Evolutionary conservation across 768 basidiomycete genomes (phyloP).

Genomic region (Naganishia randhawae): DNA sequence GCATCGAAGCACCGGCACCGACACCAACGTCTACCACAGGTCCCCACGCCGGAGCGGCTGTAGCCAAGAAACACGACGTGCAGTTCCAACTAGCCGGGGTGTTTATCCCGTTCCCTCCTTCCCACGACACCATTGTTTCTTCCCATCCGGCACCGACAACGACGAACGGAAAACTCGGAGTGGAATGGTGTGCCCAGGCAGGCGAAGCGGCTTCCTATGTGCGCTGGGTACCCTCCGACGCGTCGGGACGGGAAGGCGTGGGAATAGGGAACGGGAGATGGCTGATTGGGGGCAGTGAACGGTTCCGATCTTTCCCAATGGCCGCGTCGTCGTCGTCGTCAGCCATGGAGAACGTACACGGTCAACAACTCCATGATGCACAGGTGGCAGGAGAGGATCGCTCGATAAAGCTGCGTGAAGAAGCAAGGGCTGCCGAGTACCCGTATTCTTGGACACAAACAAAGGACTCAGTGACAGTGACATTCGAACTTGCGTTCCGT

Average conservation of each 20-base stretch:
- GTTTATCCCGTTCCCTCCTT: neutral
- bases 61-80: neutral
- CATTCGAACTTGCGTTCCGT: constrained; percentile 57
- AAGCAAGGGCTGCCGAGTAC: constrained; percentile 6
- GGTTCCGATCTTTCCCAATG: neutral
- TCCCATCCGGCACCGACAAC: neutral
- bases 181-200: neutral
- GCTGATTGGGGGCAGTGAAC: neutral
- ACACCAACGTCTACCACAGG: neutral
- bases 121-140: neutral
- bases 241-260: neutral
- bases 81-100: neutral
- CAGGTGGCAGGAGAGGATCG: too few relatives aligned
- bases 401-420: neutral
- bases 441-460: constrained; percentile 94
- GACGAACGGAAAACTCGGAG: neutral
- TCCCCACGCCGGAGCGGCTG: neutral
- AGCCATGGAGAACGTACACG: neutral
- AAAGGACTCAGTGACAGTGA: constrained; percentile 73
- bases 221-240: neutral
- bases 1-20: neutral
- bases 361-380: neutral
- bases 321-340: neutral
- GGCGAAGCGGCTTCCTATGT: neutral
- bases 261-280: neutral